Base-by-base conservation (phyloP, 2,329 filamentous ascomycete genomes). In the Cyphellophora attinorum region DNA sequence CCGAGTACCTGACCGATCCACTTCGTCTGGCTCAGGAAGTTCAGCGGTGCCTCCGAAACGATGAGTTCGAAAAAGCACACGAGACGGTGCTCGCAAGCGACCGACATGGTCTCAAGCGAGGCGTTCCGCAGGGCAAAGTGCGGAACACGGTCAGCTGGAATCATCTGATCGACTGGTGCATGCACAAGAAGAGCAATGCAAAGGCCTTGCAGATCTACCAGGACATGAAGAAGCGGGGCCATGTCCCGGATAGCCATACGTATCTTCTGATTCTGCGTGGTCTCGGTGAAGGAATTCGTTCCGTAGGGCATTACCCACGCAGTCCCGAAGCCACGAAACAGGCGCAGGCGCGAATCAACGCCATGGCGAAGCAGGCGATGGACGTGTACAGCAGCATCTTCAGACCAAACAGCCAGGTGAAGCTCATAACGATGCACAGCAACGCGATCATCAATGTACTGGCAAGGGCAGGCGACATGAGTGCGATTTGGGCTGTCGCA, bases 181-280 rank as follows among this genome's bases (percentile, higher is more conserved):
- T 95, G 55, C 60, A 69, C 27, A 64, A 75, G 15, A 65, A 73
- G 27, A 68, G 69, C 33, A 57, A 85, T 19, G 68, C 69, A 40
- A 61, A 66, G 13, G 88, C 83, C 12, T 60, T 93, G 38, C 86
- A 82, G 59, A 65, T 85, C n/a, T 95, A 78, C 62, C 94, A 95
- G 57, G 89, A 96, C 81, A 96, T 98, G 89, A 98, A 96, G 64
- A 96, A 96, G 62, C 74, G 86, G 41, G 79, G 70, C 4, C 81
- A 93, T 50, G 67, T 72, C 16, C 89, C 91, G 1, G 89, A 88
- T 54, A 72, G 76, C 3, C 74, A 80, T 49, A 95, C 91, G 0
- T 95, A 83, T 54, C 91, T 84, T 12, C 78, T 84, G 38, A 72
- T 96, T 39, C 77, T 98, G 46, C 69, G 74, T 33, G 89, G 86